Evolutionary conservation across 2,329 filamentous ascomycete genomes (phyloP).

Genomic region (Beauveria scarabaeidicola): DNA sequence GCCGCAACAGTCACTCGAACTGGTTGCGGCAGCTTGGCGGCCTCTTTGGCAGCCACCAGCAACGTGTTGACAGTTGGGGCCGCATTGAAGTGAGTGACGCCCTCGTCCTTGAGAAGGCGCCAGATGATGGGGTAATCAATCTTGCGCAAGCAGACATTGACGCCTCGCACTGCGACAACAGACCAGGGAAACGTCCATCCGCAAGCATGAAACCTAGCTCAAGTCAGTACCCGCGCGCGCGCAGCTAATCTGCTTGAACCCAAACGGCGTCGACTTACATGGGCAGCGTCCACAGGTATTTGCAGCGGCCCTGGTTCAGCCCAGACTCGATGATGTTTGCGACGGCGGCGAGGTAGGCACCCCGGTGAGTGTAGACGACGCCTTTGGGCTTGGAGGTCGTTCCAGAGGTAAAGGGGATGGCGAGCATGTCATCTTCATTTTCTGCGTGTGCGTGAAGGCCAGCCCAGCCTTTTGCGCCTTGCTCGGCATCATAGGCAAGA

Average conservation of each 20-base stretch:
- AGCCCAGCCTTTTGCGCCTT: slow-evolving; percentile 64
- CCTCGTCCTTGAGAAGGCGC: slow-evolving; percentile 75
- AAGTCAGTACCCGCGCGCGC: neutral
- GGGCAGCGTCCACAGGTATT: slow-evolving; percentile 85
- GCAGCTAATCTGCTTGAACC: too few relatives aligned
- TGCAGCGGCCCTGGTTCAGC: slow-evolving; percentile 66
- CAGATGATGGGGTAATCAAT: slow-evolving; percentile 93
- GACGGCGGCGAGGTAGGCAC: slow-evolving; percentile 74
- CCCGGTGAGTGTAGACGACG: slow-evolving; percentile 83
- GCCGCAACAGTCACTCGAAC: slow-evolving; percentile 90
- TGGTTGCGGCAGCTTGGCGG: slow-evolving; percentile 56
- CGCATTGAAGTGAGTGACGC: slow-evolving; percentile 90
- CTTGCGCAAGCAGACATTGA: slow-evolving; percentile 88
- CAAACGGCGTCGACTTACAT: slow-evolving; percentile 55
- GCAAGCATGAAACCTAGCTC: slow-evolving; percentile 51
- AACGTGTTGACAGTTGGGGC: slow-evolving; percentile 95
- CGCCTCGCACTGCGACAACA: slow-evolving; percentile 86
- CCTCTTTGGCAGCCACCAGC: slow-evolving; percentile 72
- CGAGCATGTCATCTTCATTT: slow-evolving; percentile 73
- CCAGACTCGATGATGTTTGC: slow-evolving; percentile 85
- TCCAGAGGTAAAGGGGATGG: slow-evolving; percentile 87
- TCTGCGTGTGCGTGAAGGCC: slow-evolving; percentile 61
- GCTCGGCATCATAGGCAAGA: slow-evolving; percentile 58
- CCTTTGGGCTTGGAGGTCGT: slow-evolving; percentile 90
- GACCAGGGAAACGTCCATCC: slow-evolving; percentile 92